Evolutionary conservation across 2,329 filamentous ascomycete genomes (phyloP), one percentile per base, ranked within the genome.

Genomic region (Ophiostoma pallidulum): DNA sequence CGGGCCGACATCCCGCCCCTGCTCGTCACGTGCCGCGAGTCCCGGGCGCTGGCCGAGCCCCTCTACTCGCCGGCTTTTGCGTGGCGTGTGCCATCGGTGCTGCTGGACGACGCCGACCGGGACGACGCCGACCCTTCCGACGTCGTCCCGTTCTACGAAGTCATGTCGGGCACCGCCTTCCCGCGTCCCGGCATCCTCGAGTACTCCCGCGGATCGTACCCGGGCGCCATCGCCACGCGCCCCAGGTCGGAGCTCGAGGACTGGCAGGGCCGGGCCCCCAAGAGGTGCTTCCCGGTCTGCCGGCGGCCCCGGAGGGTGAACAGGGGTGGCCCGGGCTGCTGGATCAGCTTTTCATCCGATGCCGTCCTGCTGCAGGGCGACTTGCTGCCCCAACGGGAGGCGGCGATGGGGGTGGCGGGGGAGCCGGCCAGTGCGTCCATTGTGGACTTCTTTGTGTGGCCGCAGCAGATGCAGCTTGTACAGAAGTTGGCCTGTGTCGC

Each of bases 271-370:
- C n/a, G n/a, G n/a, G n/a, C n/a, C n/a, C n/a, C n/a, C n/a, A n/a
- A n/a, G n/a, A n/a, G n/a, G n/a, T n/a, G n/a, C n/a, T n/a, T n/a
- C n/a, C n/a, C n/a, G n/a, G n/a, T n/a, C n/a, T n/a, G n/a, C n/a
- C n/a, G n/a, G n/a, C n/a, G n/a, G n/a, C n/a, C n/a, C n/a, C n/a
- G n/a, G n/a, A n/a, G n/a, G n/a, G n/a, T n/a, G n/a, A n/a, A n/a
- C n/a, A n/a, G n/a, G n/a, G 33, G 47, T 12, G 50, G 50, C 19
- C 26, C 26, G 5, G 50, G 50, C 16, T 52, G 50, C 41, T 74
- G 66, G 63, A 74, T 75, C 68, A 68, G 71, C 60, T 74, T 70
- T 57, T 57, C 49, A 20, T 59, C 60, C 24, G 72, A 75, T 60
- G 62, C 66, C n/a, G 60, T 75, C 22, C 67, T 71, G 50, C 63